Conservation (phyloP, 441 rosid genomes). For the Metrosideros polymorpha region DNA sequence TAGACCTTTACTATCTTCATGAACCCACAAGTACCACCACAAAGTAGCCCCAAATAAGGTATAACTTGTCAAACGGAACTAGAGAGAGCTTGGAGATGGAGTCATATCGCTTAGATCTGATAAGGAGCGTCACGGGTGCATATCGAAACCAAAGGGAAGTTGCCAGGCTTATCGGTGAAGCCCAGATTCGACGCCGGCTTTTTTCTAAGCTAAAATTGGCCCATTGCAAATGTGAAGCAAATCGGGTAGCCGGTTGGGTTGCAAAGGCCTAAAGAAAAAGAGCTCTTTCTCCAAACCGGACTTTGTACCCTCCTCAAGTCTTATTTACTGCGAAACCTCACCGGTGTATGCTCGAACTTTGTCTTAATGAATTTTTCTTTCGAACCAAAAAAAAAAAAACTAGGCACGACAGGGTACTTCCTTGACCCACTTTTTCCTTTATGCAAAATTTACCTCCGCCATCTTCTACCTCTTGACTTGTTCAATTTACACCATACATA, state of each 20-base stretch:
- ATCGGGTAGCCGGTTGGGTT: fast-evolving
- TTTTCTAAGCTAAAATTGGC: not conserved
- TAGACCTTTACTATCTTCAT: too few species aligned
- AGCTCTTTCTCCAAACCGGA: not conserved
- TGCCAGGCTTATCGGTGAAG: not conserved
- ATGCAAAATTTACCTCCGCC: not conserved
- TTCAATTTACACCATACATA: not conserved
- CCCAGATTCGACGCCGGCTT: not conserved
- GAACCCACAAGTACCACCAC: too few species aligned
- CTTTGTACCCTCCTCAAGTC: not conserved
- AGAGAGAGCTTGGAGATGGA: not conserved
- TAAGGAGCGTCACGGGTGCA: too few species aligned
- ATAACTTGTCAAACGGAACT: too few species aligned
- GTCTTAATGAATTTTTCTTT: not conserved
- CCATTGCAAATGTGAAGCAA: too few species aligned
- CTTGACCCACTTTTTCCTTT: not conserved
- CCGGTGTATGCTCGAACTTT: not conserved
- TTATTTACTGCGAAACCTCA: not conserved
- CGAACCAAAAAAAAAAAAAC: not conserved
- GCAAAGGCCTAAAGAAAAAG: not conserved
- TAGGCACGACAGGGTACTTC: not conserved
- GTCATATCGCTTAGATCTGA: not conserved
- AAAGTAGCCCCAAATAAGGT: too few species aligned
- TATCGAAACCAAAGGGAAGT: not conserved
- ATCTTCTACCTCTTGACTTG: not conserved